Conservation (phyloP, 1,139 yeast genomes). For the Waltiozyma sp. region DNA sequence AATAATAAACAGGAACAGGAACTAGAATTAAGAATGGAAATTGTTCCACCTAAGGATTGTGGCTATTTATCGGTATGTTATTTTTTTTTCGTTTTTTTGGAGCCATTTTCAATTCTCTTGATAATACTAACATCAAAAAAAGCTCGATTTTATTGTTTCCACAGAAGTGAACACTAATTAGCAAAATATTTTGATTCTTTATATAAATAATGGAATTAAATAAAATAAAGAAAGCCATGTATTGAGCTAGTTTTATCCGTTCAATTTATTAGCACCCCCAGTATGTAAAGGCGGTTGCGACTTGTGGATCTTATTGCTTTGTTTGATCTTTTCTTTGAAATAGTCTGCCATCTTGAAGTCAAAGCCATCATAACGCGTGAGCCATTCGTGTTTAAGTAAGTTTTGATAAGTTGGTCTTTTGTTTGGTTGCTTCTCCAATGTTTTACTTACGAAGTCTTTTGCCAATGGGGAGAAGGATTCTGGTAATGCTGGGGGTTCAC, state of each 20-base stretch:
- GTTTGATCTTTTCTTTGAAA: slow-evolving; percentile 20
- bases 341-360: slow-evolving; percentile 25
- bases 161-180: background rate
- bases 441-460: slow-evolving; percentile 64
- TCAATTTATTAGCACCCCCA: slow-evolving; percentile 14
- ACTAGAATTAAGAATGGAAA: background rate
- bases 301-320: slow-evolving; percentile 14
- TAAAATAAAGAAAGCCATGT: background rate
- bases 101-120: no score
- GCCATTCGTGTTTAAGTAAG: slow-evolving; percentile 76
- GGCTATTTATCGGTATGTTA: background rate
- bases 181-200: no score
- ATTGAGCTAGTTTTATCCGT: background rate
- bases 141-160: background rate
- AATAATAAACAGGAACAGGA: background rate
- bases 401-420: slow-evolving; percentile 75
- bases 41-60: background rate
- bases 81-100: no score
- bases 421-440: slow-evolving; percentile 74
- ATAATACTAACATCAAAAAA: background rate
- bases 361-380: slow-evolving; percentile 36
- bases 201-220: background rate
- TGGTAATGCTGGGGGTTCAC: slow-evolving; percentile 79
- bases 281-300: slow-evolving; percentile 20
- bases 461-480: slow-evolving; percentile 62